A percentile compares a stretch with the other conserved stretches of the same genome.
These are phyloP conservation scores for Naganishia antarctica DNA, from an alignment of 768 basidiomycete genomes.

Conservation along the genomic window DNA sequence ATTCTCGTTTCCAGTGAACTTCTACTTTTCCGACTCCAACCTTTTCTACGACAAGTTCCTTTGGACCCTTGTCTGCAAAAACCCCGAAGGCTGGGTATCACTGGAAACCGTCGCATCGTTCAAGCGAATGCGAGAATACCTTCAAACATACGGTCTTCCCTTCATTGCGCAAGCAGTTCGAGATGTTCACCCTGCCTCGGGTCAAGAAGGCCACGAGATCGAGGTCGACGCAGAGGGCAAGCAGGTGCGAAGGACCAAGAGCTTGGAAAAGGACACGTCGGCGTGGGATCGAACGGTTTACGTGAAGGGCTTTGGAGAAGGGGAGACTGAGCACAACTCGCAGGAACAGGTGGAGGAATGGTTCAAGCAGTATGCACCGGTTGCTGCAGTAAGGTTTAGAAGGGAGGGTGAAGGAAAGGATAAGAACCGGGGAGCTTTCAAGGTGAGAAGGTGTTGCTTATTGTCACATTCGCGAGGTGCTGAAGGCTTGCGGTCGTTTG, in stretches of 20 bases:
- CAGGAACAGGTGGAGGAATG: conserved; percentile 73
- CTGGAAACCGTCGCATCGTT: conserved; percentile 82
- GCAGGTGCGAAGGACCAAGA: conserved; percentile 69
- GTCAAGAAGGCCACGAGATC: conserved; percentile 15
- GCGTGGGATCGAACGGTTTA: conserved; percentile 81
- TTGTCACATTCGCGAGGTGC: background rate
- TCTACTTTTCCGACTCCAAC: conserved; percentile 96
- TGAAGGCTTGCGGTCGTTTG: background rate
- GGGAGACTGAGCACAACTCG: conserved; percentile 57
- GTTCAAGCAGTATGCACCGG: conserved; percentile 69
- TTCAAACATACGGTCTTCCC: conserved; percentile 55
- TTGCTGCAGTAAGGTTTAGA: conserved; percentile 82
- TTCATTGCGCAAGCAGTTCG: conserved; percentile 70
- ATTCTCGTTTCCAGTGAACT: conserved; percentile 68
- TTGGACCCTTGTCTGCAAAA: conserved; percentile 77
- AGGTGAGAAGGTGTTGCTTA: conserved; percentile 56
- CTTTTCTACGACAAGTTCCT: conserved; percentile 80
- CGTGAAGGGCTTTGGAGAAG: conserved; percentile 80
- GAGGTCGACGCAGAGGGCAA: conserved; percentile 53
- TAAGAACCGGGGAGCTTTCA: conserved; percentile 63
- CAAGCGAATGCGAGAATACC: conserved; percentile 84
- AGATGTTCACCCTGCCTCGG: conserved; percentile 31
- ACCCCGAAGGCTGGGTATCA: conserved; percentile 82
- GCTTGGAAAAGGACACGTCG: conserved; percentile 69
- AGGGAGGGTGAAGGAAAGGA: conserved; percentile 57